Evolutionary conservation across 1,139 yeast genomes (phyloP), one percentile per base, ranked within the genome.

Genomic region (Pichia sp.): DNA sequence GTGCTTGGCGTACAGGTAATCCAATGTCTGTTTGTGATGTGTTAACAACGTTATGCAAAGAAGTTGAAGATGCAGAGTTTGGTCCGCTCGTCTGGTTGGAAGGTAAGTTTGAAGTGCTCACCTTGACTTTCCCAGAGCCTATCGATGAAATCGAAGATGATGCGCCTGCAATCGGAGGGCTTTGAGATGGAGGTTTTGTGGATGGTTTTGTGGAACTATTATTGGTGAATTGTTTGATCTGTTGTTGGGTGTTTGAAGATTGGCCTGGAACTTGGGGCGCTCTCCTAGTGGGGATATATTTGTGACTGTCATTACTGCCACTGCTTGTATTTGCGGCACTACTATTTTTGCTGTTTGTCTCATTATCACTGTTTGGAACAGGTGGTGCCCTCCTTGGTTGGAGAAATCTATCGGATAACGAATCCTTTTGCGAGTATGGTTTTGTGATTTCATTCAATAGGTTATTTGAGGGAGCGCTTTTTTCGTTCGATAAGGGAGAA

Each of bases 301-400:
- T 53, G 26, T 43, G 32, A 31, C 51, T 45, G 44, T 38, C 50
- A 8, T 10, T 16, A 29, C 36, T 45, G 26, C n/a, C 13, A 40
- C 34, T 31, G 30, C 13, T 32, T 8, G 29, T 11, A 30, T 29
- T 16, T 7, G 41, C 32, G 6, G 49, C 10, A 15, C 41, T n/a
- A n/a, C 16, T 36, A 15, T 15, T 36, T 7, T n/a, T 36, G 41
- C 26, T 23, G 26, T 23, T 23, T 23, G 26, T 23, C 26, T 23
- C 26, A 23, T 36, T 13, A 32, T 32, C n/a, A n/a, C 41, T n/a
- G 16, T 58, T 55, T 16, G 84, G 84, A 7, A 82, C 83, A 19
- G 82, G 78, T 1, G 85, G 85, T 1, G 85, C 85, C 53, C 74
- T 75, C 67, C 85, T 74, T 8, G 72, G 73, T 8, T 84, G 83